Conservation (phyloP, 495 filamentous ascomycete species). For the Penicillium canescens region DNA sequence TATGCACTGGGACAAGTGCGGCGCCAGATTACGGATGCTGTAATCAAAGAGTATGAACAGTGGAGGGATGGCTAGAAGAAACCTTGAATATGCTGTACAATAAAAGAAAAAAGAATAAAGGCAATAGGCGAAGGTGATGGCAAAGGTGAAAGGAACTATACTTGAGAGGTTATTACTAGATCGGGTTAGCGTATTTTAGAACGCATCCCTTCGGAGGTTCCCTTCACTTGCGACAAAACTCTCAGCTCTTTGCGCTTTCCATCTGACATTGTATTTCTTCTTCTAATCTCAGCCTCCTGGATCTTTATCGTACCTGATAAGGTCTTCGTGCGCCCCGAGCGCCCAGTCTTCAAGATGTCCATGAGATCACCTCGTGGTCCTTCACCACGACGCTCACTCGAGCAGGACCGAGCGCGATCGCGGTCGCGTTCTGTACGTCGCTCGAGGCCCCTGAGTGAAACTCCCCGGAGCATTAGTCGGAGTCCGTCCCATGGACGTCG, state of each 20-base stretch:
- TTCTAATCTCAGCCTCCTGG: neutral
- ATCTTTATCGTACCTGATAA: neutral
- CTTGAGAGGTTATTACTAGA: conserved; percentile 17
- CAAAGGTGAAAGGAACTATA: neutral
- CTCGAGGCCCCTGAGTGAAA: conserved; percentile 51
- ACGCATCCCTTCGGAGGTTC: neutral
- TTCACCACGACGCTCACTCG: conserved; percentile 23
- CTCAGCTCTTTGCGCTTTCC: neutral
- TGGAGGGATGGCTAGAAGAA: conserved; percentile 52
- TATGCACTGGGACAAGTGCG: conserved; percentile 61
- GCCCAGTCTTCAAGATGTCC: conserved; percentile 23
- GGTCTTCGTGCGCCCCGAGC: neutral
- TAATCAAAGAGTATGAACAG: conserved; percentile 64
- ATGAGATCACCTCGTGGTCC: conserved; percentile 19
- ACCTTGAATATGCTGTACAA: neutral
- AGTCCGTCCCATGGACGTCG: conserved; percentile 38
- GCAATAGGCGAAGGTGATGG: neutral
- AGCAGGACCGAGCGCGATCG: conserved; percentile 20
- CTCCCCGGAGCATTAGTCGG: conserved; percentile 35
- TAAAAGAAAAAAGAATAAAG: neutral
- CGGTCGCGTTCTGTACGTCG: conserved; percentile 41
- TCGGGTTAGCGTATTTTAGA: conserved; percentile 12
- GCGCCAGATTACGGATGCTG: conserved; percentile 66
- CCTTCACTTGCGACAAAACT: neutral
- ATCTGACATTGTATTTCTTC: neutral